A percentile compares a stretch with the other conserved stretches of the same genome.
Evolutionary conservation across 208 protist species (phyloP).

Genomic region (Entamoeba histolytica): DNA sequence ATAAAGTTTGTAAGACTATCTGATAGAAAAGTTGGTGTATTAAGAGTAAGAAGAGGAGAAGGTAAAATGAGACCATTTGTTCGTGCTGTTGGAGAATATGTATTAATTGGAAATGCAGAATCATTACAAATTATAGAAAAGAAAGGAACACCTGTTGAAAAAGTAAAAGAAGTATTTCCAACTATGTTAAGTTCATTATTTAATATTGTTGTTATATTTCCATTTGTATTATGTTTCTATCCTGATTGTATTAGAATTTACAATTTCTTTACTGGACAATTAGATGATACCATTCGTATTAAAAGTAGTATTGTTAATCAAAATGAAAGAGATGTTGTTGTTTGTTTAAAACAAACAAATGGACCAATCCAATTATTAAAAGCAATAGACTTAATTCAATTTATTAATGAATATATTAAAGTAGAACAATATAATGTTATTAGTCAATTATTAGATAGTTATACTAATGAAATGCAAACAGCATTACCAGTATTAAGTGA

Average conservation of each 20-base stretch:
- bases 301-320: neutral
- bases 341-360: neutral
- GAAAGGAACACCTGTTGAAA: neutral
- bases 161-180: neutral
- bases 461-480: neutral
- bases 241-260: neutral
- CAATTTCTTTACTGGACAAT: neutral
- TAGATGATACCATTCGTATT: neutral
- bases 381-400: neutral
- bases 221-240: neutral
- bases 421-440: neutral
- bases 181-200: neutral
- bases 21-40: neutral
- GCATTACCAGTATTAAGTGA: neutral
- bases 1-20: neutral
- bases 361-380: neutral
- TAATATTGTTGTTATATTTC: neutral
- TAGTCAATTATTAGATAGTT: neutral
- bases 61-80: neutral
- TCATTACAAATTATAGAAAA: neutral
- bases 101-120: neutral
- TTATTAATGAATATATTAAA: neutral
- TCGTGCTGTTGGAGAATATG: neutral
- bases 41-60: neutral
- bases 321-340: neutral